Evolutionary conservation across 2,329 filamentous ascomycete genomes (phyloP).

Genomic region (Periconia macrospinosa): DNA sequence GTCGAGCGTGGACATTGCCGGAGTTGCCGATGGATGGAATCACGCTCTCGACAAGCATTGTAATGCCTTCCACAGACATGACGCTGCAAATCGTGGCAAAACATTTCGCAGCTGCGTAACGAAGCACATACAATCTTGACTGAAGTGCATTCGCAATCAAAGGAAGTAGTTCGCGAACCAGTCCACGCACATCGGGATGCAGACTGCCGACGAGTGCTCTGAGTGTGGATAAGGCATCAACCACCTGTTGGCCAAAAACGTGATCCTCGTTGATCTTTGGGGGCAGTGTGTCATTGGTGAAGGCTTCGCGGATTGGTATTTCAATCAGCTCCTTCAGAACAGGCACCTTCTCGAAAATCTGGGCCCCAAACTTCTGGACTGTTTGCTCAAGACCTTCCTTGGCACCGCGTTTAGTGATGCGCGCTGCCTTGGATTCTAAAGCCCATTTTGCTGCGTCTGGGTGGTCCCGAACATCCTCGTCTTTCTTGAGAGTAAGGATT

Average conservation of each 20-base stretch:
- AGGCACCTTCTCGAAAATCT: slow-evolving; percentile 80
- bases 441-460: slow-evolving; percentile 89
- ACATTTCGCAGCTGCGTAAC: slow-evolving; percentile 96
- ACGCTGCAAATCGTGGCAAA: slow-evolving; percentile 97
- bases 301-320: slow-evolving; percentile 73
- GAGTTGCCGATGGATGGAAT: slow-evolving; percentile 90
- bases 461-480: slow-evolving; percentile 93
- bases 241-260: slow-evolving; percentile 83
- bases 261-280: slow-evolving; percentile 73
- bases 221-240: slow-evolving; percentile 91
- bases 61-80: slow-evolving; percentile 94
- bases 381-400: slow-evolving; percentile 93
- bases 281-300: slow-evolving; percentile 69
- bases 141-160: slow-evolving; percentile 85
- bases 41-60: slow-evolving; percentile 89
- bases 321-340: slow-evolving; percentile 82
- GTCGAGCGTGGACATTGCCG: slow-evolving; percentile 82
- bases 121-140: slow-evolving; percentile 85
- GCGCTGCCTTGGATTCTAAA: slow-evolving; percentile 81
- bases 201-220: slow-evolving; percentile 93
- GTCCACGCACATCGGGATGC: slow-evolving; percentile 71
- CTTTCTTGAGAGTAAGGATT: slow-evolving; percentile 92
- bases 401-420: slow-evolving; percentile 87
- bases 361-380: slow-evolving; percentile 73
- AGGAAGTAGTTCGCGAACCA: slow-evolving; percentile 81